A percentile compares a stretch with the other conserved stretches of the same genome.
These are phyloP conservation scores for Daphne laureola DNA, from an alignment of 441 rosid species.

Conservation along the genomic window DNA sequence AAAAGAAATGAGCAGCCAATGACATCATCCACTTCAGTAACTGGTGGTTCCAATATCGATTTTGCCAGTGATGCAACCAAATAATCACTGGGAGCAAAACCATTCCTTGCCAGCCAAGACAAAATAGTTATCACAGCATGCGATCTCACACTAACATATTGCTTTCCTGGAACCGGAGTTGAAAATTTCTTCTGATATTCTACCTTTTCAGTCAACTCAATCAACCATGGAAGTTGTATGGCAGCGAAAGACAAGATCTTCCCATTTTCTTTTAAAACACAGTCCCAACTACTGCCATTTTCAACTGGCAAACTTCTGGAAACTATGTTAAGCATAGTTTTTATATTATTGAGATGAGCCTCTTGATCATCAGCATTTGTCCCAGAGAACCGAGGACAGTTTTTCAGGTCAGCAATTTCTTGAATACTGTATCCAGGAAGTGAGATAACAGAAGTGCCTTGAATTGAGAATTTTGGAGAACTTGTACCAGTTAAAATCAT, in stretches of 20 bases:
- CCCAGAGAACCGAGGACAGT: constrained; percentile 39
- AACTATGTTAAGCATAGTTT: constrained; percentile 47
- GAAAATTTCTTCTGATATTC: constrained; percentile 36
- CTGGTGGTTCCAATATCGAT: constrained; percentile 81
- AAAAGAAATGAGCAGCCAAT: constrained; percentile 79
- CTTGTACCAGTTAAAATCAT: constrained; percentile 46
- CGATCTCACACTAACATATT: constrained; percentile 53
- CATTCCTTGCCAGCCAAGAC: constrained; percentile 87
- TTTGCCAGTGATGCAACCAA: constrained; percentile 72
- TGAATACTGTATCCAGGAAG: constrained; percentile 28
- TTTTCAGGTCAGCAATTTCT: constrained; percentile 38
- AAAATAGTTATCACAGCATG: constrained; percentile 63
- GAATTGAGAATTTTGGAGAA: constrained; percentile 36
- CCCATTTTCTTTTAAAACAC: constrained; percentile 63
- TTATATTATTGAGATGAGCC: constrained; percentile 32
- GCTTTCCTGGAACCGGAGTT: constrained; percentile 52
- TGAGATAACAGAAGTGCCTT: constrained; percentile 25
- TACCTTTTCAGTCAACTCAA: constrained; percentile 55
- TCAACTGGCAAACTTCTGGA: constrained; percentile 60
- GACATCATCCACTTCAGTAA: constrained; percentile 76
- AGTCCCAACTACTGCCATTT: constrained; percentile 47
- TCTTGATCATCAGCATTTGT: constrained; percentile 35
- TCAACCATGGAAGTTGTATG: constrained; percentile 87
- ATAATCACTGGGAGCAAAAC: constrained; percentile 83
- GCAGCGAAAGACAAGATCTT: constrained; percentile 73